These are phyloP conservation scores for Cucumis cinereus DNA, from an alignment of 306 rosid species.

Conservation along the genomic window DNA sequence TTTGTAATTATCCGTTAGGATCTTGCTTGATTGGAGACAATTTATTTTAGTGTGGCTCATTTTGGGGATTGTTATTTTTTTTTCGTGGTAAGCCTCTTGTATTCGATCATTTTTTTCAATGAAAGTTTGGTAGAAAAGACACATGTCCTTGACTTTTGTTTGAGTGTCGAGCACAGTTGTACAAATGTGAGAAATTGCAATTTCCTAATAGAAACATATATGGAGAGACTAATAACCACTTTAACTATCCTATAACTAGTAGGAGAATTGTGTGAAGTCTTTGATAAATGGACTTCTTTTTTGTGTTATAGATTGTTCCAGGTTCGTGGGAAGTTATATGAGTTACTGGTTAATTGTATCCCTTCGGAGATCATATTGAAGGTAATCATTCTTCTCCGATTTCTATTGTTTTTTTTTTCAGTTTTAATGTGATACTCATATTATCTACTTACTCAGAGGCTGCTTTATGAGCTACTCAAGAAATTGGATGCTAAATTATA, in stretches of 20 bases:
- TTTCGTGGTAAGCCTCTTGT: not conserved
- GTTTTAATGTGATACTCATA: constrained; percentile 5
- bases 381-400: constrained; percentile 24
- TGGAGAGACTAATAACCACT: not conserved
- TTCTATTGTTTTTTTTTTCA: not conserved
- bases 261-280: not conserved
- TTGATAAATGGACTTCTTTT: not conserved
- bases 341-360: constrained; percentile 80
- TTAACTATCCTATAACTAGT: not conserved
- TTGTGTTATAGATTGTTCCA: constrained; percentile 46
- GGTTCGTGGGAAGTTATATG: constrained; percentile 86
- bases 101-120: not conserved
- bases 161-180: too few relatives aligned
- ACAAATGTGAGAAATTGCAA: too few relatives aligned
- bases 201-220: too few relatives aligned
- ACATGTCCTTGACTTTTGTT: too few relatives aligned
- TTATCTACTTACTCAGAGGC: constrained; percentile 45
- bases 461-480: constrained; percentile 65
- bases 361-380: constrained; percentile 90
- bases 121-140: not conserved
- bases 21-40: not conserved
- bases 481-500: constrained; percentile 79
- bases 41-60: not conserved
- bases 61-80: not conserved
- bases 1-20: not conserved